A percentile compares a stretch with the other conserved stretches of the same genome.
Conservation (phyloP, 257 asterid genomes). For the Solanum peruvianum region DNA sequence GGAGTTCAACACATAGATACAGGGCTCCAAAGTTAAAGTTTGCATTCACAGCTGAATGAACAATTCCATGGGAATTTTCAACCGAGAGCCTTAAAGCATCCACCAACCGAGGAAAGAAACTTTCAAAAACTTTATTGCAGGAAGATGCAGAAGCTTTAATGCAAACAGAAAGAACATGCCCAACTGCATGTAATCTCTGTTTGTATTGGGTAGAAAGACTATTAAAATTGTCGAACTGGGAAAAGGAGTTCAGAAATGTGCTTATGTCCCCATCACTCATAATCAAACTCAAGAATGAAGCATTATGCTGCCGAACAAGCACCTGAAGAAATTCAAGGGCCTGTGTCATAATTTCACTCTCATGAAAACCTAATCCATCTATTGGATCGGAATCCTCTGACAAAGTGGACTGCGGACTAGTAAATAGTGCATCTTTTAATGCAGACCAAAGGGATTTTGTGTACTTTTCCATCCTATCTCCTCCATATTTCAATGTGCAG, state of each 20-base stretch:
- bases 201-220: conserved; percentile 38
- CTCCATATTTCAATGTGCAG: conserved; percentile 61
- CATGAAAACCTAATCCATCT: conserved; percentile 52
- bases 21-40: conserved; percentile 44
- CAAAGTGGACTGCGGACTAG: conserved; percentile 40
- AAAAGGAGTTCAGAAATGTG: conserved; percentile 36
- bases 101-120: conserved; percentile 51
- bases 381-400: conserved; percentile 29
- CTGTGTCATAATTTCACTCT: conserved; percentile 51
- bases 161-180: conserved; percentile 51
- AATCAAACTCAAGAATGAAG: conserved; percentile 40
- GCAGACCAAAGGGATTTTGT: conserved; percentile 66
- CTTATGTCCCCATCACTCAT: conserved; percentile 56
- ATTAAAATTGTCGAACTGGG: conserved; percentile 26
- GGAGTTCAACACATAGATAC: conserved; percentile 65
- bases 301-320: conserved; percentile 30
- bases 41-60: conserved; percentile 6
- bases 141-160: conserved; percentile 46
- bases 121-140: conserved; percentile 65
- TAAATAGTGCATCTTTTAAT: conserved; percentile 51
- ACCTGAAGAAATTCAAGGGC: conserved; percentile 62
- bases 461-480: conserved; percentile 51
- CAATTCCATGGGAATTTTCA: conserved; percentile 24
- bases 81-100: conserved; percentile 46
- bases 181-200: conserved; percentile 73